phyloP scores from a whole-genome alignment of 2,329 filamentous ascomycete species.

The Alternaria sp. region DNA sequence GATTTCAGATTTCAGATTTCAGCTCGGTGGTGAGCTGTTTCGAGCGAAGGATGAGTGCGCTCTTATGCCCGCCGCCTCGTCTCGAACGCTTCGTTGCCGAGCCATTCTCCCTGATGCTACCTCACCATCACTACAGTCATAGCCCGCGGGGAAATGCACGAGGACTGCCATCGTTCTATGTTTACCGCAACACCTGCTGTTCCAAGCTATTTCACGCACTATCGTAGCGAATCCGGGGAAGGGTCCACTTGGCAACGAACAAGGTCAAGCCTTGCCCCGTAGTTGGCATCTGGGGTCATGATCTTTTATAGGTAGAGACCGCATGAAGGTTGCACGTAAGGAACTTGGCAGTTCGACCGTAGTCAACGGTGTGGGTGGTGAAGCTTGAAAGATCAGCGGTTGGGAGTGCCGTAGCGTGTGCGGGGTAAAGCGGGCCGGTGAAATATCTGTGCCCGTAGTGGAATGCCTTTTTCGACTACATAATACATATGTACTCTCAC shows the following conservation, averaged over 20 bases:
- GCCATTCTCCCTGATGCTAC: constrained; percentile 22
- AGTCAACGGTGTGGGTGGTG: constrained; percentile 9
- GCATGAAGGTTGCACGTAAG: constrained; percentile 19
- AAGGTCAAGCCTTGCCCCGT: constrained; percentile 29
- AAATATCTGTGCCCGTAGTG: constrained; percentile 7
- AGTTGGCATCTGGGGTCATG: constrained; percentile 21
- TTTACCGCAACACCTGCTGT: constrained; percentile 23
- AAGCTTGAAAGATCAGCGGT: constrained; percentile 17
- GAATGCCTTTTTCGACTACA: constrained; percentile 11
- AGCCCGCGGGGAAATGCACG: constrained; percentile 26
- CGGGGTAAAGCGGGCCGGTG: constrained; percentile 24
- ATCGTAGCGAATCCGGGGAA: constrained; percentile 30
- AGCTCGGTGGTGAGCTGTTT: not conserved
- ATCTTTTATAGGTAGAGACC: constrained; percentile 21
- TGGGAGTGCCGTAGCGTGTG: constrained; percentile 21
- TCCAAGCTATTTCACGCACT: constrained; percentile 22
- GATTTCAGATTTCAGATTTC: not conserved
- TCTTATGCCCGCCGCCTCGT: constrained; percentile 16
- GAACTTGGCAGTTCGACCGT: constrained; percentile 22
- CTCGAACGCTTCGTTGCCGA: constrained; percentile 12
- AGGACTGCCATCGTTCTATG: constrained; percentile 26
- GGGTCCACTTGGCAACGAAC: constrained; percentile 30
- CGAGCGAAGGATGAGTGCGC: not conserved
- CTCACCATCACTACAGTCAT: constrained; percentile 19
- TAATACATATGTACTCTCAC: not conserved